Base-by-base conservation (phyloP, 495 filamentous ascomycete species). In the Talaromyces nanjingensis region DNA sequence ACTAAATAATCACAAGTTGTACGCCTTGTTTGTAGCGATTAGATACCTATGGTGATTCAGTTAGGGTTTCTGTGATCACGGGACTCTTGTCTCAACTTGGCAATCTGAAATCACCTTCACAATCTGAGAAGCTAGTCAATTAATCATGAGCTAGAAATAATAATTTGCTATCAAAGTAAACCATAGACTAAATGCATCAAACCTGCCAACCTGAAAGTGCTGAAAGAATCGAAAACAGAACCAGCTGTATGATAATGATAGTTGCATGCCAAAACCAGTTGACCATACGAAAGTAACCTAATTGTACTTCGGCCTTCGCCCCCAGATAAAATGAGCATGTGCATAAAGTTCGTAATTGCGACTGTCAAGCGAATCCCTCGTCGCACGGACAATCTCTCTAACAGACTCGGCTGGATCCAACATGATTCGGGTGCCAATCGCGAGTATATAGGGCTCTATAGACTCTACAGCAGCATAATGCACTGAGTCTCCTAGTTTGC, bases 351-450 rank as follows among this genome's bases (percentile, higher is more conserved):
- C 75, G 42, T 73, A 39, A n/a, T 76, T 39, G 61, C 77, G 75
- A 7, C 67, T 65, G n/a, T 72, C 73, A 14, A 76, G 73, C 59
- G 72, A 69, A 2, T 75, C 66, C 65, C 75, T 70, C 39, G 69
- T 72, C 8, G 72, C 72, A 59, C 70, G 71, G 2, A 75, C 71
- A 24, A 76, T 68, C 24, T 79, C 76, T 25, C 66, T 70, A 25
- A 84, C 78, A 68, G 87, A 74, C n/a, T 75, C 77, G 63, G 74
- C 20, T 0, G 70, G 64, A 70, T 78, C 82, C 0, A 82, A 82
- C n/a, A 84, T 68, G 11, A 49, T 20, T 9, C 45, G 16, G 6
- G 45, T 49, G 18, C 45, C 45, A 20, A 49, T 20, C 9, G 45
- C 45, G 45, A 49, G 45, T 49, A 49, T 49, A 20, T 49, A 49